A percentile compares a stretch with the other conserved stretches of the same genome.
phyloP scores from a whole-genome alignment of 2,329 filamentous ascomycete species.

The Colletotrichum trifolii region DNA sequence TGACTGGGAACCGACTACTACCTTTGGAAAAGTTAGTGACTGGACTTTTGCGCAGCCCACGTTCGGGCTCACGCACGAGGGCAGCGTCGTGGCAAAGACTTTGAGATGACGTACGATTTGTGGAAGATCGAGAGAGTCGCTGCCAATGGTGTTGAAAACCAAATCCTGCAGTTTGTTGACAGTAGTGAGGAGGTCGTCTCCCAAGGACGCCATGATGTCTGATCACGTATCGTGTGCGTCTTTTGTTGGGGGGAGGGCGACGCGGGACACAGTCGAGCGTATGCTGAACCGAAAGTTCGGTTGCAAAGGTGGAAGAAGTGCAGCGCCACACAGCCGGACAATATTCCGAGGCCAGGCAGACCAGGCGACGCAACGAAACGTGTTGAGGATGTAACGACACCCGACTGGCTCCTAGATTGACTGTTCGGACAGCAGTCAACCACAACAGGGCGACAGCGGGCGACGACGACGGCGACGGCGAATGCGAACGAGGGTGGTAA shows the following conservation, averaged over 20 bases:
- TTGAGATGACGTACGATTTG: constrained; percentile 82
- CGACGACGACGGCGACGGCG: constrained; percentile 1
- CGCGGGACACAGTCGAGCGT: background rate
- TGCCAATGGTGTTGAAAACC: constrained; percentile 99
- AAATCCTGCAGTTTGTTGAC: constrained; percentile 99
- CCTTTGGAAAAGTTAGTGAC: constrained; percentile 63
- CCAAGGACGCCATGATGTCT: constrained; percentile 85
- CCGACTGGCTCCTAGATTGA: no score
- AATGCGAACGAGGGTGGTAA: constrained; percentile 9
- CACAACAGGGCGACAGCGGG: constrained; percentile 17
- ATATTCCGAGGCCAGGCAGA: constrained; percentile 3
- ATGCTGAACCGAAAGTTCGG: background rate
- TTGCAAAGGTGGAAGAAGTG: background rate
- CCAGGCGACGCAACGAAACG: constrained; percentile 14
- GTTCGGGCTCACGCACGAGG: background rate
- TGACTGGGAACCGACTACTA: constrained; percentile 97
- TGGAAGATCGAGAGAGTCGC: constrained; percentile 95
- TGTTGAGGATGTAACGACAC: background rate
- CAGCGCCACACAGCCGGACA: background rate
- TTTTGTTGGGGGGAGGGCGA: background rate
- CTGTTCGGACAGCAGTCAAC: background rate
- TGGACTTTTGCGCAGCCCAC: background rate
- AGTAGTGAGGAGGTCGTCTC: constrained; percentile 92
- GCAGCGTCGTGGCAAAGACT: no score
- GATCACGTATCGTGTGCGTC: constrained; percentile 5